Conservation (phyloP, 2,329 filamentous ascomycete species). For the Neopestalotiopsis sp. region DNA sequence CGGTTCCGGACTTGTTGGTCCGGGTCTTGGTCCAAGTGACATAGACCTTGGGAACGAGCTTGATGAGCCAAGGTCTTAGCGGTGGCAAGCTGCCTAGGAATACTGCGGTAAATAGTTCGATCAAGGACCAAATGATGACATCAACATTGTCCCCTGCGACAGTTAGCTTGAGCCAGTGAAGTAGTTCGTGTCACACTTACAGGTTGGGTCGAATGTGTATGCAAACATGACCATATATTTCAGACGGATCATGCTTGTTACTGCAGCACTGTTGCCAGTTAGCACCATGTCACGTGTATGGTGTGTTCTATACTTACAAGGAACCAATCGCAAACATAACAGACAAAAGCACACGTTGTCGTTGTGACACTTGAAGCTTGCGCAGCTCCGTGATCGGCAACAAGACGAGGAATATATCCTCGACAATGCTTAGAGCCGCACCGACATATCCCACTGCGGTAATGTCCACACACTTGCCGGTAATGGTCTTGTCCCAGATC, state of each 20-base stretch:
- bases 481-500: not conserved
- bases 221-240: slow-evolving; percentile 1
- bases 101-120: not conserved
- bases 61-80: not conserved
- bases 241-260: not conserved
- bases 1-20: not conserved
- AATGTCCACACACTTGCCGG: not conserved
- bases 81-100: not conserved
- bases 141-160: not conserved
- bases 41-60: not conserved
- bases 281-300: too few relatives aligned
- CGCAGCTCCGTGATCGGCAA: not conserved
- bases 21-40: slow-evolving; percentile 2
- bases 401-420: slow-evolving; percentile 6
- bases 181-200: not conserved
- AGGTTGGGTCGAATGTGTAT: not conserved
- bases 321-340: not conserved
- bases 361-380: not conserved
- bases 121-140: not conserved
- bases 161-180: not conserved
- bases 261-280: not conserved
- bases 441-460: not conserved
- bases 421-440: not conserved
- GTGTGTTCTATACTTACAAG: not conserved
- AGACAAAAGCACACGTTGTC: not conserved